Evolutionary conservation across 2,329 filamentous ascomycete genomes (phyloP), one percentile per base, ranked within the genome.

Genomic region (Hawksworthiomyces lignivorus): DNA sequence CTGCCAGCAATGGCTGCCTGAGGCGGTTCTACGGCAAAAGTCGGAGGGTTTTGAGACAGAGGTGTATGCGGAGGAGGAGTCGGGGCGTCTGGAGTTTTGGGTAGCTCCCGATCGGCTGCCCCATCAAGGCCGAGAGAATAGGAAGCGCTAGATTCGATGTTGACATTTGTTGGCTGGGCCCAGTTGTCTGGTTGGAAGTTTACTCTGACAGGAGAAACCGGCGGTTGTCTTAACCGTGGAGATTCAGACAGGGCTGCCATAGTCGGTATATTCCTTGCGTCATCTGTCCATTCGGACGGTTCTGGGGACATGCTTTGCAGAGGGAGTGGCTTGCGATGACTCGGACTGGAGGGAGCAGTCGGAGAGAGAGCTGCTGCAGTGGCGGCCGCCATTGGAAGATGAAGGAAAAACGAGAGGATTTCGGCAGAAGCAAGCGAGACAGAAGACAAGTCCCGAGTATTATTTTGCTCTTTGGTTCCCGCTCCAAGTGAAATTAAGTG

Each of bases 141-240:
- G 8, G 49, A 39, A 11, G 47, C 36, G 28, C 49, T 47, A 24
- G 54, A 56, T 53, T 77, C 72, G 44, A 80, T 69, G 49, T 68
- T 65, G 22, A 62, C 71, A 50, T 72, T 71, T 22, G 70, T 72
- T 18, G 73, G 68, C 50, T 65, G 64, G 17, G 64, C 62, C 70
- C 70, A 77, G 54, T 70, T 65, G 31, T 73, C 72, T 19, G 65
- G 59, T 37, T 71, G 70, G 42, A 73, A 69, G 52, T 72, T 75
- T 41, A 78, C 66, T 44, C 63, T 67, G 43, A 76, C 72, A 15
- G 77, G 75, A 30, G 76, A 79, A 21, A 70, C 63, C 22, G 75
- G 75, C 14, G 68, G 65, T 38, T 71, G 67, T 47, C 69, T 67
- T 45, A 77, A 61, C 45, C 65, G 63, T 19, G 70, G 64, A 17